phyloP scores from a whole-genome alignment of 2,329 filamentous ascomycete species.

The Dothiorella sarmentorum region DNA sequence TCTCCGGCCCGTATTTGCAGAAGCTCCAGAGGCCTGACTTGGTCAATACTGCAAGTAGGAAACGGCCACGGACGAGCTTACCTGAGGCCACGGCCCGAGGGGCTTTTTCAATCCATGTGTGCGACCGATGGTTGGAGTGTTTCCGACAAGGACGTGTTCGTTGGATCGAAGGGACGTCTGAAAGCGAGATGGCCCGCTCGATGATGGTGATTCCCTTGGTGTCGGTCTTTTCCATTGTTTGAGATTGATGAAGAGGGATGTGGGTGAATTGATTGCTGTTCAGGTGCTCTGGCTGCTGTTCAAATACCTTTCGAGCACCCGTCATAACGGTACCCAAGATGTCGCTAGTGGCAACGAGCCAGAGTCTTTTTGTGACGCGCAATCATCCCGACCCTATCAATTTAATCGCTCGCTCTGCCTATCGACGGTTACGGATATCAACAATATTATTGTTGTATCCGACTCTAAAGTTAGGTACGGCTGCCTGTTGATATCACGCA shows the following conservation, averaged over 20 bases:
- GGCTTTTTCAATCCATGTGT: too few species aligned
- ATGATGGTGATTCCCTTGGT: too few species aligned
- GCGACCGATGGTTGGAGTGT: too few species aligned
- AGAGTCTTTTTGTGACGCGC: neutral
- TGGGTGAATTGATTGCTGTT: too few species aligned
- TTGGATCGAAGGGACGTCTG: too few species aligned
- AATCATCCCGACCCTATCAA: neutral
- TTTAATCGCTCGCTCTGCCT: neutral
- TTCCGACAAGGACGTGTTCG: neutral
- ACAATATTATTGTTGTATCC: neutral
- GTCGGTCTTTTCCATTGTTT: too few species aligned
- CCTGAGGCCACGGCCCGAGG: neutral
- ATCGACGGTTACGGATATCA: neutral
- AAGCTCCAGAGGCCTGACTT: neutral
- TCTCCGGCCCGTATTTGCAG: conserved; percentile 1
- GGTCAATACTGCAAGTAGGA: neutral
- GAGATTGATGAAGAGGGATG: too few species aligned
- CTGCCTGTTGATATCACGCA: neutral
- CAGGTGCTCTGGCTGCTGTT: too few species aligned
- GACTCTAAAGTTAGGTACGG: too few species aligned
- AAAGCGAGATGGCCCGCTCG: too few species aligned
- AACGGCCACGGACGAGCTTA: neutral
- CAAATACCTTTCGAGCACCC: too few species aligned
- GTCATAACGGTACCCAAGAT: neutral
- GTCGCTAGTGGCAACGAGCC: neutral